Evolutionary conservation across 2,329 filamentous ascomycete genomes (phyloP).

Genomic region (Aspergillus costaricaensis): DNA sequence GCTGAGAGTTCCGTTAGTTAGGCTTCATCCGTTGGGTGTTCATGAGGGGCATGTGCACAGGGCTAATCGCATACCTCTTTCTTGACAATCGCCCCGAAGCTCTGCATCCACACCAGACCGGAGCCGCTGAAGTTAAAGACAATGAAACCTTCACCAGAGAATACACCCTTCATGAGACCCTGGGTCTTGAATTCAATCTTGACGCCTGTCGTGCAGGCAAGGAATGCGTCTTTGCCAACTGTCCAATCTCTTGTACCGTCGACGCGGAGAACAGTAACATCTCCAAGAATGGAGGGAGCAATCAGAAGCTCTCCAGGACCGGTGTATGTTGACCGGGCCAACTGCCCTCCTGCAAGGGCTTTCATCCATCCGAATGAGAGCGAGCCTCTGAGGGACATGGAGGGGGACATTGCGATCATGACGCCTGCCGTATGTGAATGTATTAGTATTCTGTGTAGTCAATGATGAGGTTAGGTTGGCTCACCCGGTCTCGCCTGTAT

Average conservation of each 20-base stretch:
- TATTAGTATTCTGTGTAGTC: too few relatives aligned
- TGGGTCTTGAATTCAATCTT: slow-evolving; percentile 86
- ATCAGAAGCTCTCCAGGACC: slow-evolving; percentile 89
- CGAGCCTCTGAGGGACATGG: slow-evolving; percentile 77
- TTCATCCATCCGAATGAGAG: slow-evolving; percentile 91
- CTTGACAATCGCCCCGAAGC: slow-evolving; percentile 90
- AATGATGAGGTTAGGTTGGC: too few relatives aligned
- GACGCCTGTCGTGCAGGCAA: slow-evolving; percentile 84
- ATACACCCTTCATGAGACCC: slow-evolving; percentile 84
- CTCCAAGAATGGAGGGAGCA: slow-evolving; percentile 76
- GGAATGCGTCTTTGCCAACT: slow-evolving; percentile 81
- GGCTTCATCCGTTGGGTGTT: background rate
- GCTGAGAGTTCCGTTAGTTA: slow-evolving; percentile 25
- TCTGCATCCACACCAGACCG: slow-evolving; percentile 85
- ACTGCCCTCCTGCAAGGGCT: slow-evolving; percentile 77
- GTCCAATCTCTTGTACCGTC: slow-evolving; percentile 70
- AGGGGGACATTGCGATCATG: slow-evolving; percentile 95
- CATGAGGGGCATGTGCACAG: background rate
- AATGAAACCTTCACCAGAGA: slow-evolving; percentile 89
- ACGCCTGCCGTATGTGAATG: too few relatives aligned
- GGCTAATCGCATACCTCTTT: slow-evolving; percentile 73
- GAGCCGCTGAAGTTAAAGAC: slow-evolving; percentile 81
- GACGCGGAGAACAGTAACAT: slow-evolving; percentile 78
- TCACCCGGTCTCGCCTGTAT: slow-evolving; percentile 77
- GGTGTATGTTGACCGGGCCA: slow-evolving; percentile 76